Evolutionary conservation across 2,329 filamentous ascomycete species (phyloP), one percentile per base, ranked within the genome.

Genomic region (Colletotrichum trifolii): DNA sequence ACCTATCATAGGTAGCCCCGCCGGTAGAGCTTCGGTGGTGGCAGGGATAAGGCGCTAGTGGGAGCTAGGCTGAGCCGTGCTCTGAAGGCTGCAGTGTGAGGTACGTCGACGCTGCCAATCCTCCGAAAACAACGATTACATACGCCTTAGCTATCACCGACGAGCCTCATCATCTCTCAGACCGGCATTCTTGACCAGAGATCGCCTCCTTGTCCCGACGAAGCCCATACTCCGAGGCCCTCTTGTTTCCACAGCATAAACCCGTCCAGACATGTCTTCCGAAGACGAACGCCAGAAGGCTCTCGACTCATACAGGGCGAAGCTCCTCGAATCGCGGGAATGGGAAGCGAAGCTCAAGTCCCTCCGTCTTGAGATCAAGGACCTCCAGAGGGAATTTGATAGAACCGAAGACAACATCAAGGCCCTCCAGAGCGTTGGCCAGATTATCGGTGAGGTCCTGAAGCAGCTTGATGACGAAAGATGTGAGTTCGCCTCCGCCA

Each of bases 401-500:
- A 89, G 95, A 71, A 98, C 96, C 58, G 96, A 99, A 78, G 96
- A 99, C 71, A 98, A 98, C 83, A 98, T 99, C 85, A 99, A 99
- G 85, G 96, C 96, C 71, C 84, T 99, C 75, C 96, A 99, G 84
- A 98, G 96, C 79, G 96, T 99, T 60, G 96, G 96, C 54, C 96
- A 99, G 83, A 99, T 99, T 80, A 98, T 99, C 79, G 96, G 96
- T 73, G 96, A 99, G 82, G 96, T 99, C 67, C 83, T 99, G 75
- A 99, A 99, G 85, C 96, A 99, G 84, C 87, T 99, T 69, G 96
- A 99, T 76, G 96, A 99, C 74, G 96, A 99, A 85, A 87, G 96
- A 90, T 99, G 95, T 97, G 84, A 78, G 92, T 83, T 40, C 50
- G 59, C 40, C 52, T 36, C 17, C 45, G 36, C 42, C 35, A 43